Conservation (phyloP, 1,284 basidiomycete genomes). For the Heimioporus retisporus region DNA sequence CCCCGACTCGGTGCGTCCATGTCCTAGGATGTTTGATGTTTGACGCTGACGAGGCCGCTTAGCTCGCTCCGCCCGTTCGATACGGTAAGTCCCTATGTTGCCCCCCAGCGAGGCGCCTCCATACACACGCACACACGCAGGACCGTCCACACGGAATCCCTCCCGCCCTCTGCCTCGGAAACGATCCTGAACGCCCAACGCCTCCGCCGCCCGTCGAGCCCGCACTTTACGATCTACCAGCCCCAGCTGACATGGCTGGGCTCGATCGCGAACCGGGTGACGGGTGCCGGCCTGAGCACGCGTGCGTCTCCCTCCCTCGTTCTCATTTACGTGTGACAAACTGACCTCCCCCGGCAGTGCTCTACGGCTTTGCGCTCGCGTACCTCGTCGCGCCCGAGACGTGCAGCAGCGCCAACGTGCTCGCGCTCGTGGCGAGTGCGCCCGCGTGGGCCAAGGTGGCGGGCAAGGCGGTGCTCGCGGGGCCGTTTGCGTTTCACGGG, state of each 20-base stretch:
- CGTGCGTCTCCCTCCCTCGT: conserved; percentile 60
- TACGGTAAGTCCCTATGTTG: conserved; percentile 50
- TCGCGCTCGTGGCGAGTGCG: conserved; percentile 76
- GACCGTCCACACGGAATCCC: conserved; percentile 70
- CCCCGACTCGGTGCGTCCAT: conserved; percentile 56
- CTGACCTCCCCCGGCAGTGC: conserved; percentile 57
- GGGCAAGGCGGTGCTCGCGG: conserved; percentile 82
- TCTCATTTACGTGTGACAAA: not conserved
- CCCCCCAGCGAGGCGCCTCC: too few relatives aligned
- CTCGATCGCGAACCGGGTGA: conserved; percentile 90
- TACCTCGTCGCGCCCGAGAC: conserved; percentile 89
- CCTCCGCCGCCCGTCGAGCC: conserved; percentile 86
- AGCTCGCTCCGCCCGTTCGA: too few relatives aligned
- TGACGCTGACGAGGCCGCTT: too few relatives aligned
- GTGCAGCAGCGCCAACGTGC: conserved; percentile 83
- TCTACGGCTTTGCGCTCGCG: conserved; percentile 91
- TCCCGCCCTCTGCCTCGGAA: conserved; percentile 66
- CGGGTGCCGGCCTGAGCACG: conserved; percentile 83
- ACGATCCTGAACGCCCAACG: conserved; percentile 91
- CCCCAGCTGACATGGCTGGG: conserved; percentile 93
- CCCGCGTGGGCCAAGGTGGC: conserved; percentile 82
- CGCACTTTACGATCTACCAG: conserved; percentile 97
- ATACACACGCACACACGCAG: conserved; percentile 39
- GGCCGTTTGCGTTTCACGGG: conserved; percentile 92
- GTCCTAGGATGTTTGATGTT: too few relatives aligned